Evolutionary conservation across 2,329 filamentous ascomycete species (phyloP).

Genomic region (Xylaria sp.): DNA sequence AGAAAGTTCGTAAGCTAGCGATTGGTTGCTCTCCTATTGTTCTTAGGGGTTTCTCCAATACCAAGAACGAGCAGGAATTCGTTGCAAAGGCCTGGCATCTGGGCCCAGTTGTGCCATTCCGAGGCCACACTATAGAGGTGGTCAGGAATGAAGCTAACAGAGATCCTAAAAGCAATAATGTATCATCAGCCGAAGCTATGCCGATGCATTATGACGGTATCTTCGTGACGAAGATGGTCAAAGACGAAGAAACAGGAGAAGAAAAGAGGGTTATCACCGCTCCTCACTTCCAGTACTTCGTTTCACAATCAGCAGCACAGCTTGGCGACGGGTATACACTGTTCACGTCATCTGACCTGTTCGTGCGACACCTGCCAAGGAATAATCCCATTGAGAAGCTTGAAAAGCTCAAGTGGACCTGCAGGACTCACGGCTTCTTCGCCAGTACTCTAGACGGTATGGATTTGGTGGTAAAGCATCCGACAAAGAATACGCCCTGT

Average conservation of each 20-base stretch:
- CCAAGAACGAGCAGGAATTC: not conserved
- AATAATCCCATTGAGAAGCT: slow-evolving; percentile 1
- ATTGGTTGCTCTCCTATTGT: not conserved
- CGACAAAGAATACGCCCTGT: not conserved
- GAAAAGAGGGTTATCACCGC: not conserved
- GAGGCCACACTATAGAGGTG: not conserved
- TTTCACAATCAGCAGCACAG: not conserved
- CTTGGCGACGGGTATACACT: not conserved
- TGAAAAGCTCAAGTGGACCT: slow-evolving; percentile 2
- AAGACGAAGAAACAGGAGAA: not conserved
- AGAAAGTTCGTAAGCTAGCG: not conserved
- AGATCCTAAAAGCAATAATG: not conserved
- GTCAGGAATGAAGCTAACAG: not conserved
- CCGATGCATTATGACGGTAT: slow-evolving; percentile 2
- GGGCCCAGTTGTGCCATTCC: not conserved
- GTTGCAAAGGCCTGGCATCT: slow-evolving; percentile 1
- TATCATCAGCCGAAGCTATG: not conserved
- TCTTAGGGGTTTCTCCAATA: not conserved
- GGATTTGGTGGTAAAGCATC: not conserved
- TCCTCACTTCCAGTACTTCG: slow-evolving; percentile 6
- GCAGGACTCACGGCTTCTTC: not conserved
- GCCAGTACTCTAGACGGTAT: not conserved
- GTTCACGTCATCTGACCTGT: not conserved
- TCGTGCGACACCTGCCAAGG: not conserved
- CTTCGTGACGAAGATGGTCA: not conserved